These are phyloP conservation scores for Hawksworthiomyces lignivorus DNA, from an alignment of 2,329 filamentous ascomycete species.

Conservation along the genomic window DNA sequence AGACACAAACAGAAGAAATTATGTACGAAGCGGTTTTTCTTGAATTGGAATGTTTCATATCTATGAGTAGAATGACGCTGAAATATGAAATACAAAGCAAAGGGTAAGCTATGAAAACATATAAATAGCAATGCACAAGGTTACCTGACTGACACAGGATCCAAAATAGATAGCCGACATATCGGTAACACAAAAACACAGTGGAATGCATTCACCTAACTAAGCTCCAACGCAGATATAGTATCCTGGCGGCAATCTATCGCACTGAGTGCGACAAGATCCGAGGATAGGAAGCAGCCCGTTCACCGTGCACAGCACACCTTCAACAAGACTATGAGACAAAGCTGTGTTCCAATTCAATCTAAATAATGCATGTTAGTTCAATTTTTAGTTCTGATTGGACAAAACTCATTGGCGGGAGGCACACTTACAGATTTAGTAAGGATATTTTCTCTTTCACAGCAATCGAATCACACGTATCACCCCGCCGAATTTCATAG, in stretches of 20 bases:
- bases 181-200: too few species aligned
- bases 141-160: too few species aligned
- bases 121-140: too few species aligned
- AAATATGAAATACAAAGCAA: too few species aligned
- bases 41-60: too few species aligned
- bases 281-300: not conserved
- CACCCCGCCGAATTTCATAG: not conserved
- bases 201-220: too few species aligned
- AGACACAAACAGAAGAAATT: too few species aligned
- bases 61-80: too few species aligned
- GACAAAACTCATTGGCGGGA: not conserved
- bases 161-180: too few species aligned
- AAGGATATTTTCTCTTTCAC: not conserved
- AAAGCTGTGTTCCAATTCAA: constrained; percentile 1
- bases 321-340: not conserved
- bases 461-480: constrained; percentile 2
- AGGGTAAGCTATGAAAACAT: too few species aligned
- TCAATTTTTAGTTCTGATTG: too few species aligned
- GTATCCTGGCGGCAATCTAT: not conserved
- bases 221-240: constrained; percentile 3
- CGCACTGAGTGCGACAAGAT: not conserved
- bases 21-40: too few species aligned
- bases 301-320: not conserved
- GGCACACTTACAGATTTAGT: constrained; percentile 1
- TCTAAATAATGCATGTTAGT: not conserved